These are phyloP conservation scores for Boletus insuetus DNA, from an alignment of 768 basidiomycete genomes.

Conservation along the genomic window DNA sequence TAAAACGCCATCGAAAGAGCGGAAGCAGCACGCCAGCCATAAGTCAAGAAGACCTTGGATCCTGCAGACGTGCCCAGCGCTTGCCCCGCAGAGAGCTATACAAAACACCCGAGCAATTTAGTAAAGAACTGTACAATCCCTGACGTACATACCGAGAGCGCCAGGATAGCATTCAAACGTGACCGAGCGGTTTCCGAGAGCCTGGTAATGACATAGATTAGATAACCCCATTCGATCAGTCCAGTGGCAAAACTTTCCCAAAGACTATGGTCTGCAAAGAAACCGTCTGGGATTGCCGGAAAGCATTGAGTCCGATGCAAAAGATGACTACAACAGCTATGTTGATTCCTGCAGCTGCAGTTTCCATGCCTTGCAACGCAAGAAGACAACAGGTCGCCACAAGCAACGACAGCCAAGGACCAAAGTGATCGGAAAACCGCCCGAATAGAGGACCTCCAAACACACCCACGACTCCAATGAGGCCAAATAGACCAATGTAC, in stretches of 20 bases:
- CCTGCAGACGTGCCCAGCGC: conserved; percentile 42
- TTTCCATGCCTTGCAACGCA: conserved; percentile 31
- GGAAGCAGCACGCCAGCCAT: conserved; percentile 38
- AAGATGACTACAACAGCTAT: conserved; percentile 37
- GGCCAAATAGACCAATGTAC: conserved; percentile 47
- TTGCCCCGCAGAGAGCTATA: conserved; percentile 35
- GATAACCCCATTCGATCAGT: background rate
- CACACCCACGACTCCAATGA: conserved; percentile 41
- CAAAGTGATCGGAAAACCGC: conserved; percentile 24
- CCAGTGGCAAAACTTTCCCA: conserved; percentile 5
- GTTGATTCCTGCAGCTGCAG: conserved; percentile 36
- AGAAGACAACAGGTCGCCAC: conserved; percentile 29
- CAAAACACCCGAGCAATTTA: background rate
- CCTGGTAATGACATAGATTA: conserved; percentile 11
- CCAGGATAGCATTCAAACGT: conserved; percentile 28
- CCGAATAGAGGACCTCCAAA: conserved; percentile 22
- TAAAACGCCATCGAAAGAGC: conserved; percentile 34
- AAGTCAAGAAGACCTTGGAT: conserved; percentile 36
- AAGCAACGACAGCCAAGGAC: conserved; percentile 42
- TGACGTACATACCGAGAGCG: conserved; percentile 22
- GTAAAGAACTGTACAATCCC: background rate
- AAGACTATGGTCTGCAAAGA: conserved; percentile 26
- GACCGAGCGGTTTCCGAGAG: conserved; percentile 27
- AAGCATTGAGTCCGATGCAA: conserved; percentile 38
- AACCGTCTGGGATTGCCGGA: conserved; percentile 39